phyloP scores from a whole-genome alignment of 148 eudicot species.

The Rhododendron ovatum region DNA sequence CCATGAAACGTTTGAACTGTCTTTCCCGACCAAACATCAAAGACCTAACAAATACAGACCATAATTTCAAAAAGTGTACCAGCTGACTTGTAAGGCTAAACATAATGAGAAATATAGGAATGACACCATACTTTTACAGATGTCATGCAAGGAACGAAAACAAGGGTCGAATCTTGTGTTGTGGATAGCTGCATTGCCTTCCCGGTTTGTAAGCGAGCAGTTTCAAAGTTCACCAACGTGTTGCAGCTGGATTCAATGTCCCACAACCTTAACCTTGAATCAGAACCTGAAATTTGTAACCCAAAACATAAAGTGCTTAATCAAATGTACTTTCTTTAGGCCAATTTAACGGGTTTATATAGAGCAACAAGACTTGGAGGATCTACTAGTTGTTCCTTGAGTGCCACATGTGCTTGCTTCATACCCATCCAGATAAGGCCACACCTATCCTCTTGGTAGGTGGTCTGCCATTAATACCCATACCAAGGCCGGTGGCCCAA shows the following conservation, averaged over 20 bases:
- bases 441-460: not conserved
- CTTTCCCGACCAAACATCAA: conserved; percentile 83
- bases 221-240: conserved; percentile 87
- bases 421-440: not conserved
- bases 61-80: conserved; percentile 3
- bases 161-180: conserved; percentile 67
- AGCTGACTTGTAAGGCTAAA: not conserved
- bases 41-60: conserved; percentile 43
- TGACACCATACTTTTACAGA: conserved; percentile 53
- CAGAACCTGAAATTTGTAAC: conserved; percentile 67
- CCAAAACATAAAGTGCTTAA: not conserved
- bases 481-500: not conserved
- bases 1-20: conserved; percentile 59
- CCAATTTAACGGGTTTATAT: not conserved
- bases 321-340: not conserved
- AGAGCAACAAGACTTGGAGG: not conserved
- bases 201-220: conserved; percentile 69
- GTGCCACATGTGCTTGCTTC: not conserved
- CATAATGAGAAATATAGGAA: not conserved
- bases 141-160: conserved; percentile 91
- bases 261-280: conserved; percentile 94
- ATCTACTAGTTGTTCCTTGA: not conserved
- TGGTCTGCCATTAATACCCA: not conserved
- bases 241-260: conserved; percentile 90
- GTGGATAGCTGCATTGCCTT: conserved; percentile 76